phyloP scores from a whole-genome alignment of 352 stramenopile genomes.

The Globisporangium polare region DNA sequence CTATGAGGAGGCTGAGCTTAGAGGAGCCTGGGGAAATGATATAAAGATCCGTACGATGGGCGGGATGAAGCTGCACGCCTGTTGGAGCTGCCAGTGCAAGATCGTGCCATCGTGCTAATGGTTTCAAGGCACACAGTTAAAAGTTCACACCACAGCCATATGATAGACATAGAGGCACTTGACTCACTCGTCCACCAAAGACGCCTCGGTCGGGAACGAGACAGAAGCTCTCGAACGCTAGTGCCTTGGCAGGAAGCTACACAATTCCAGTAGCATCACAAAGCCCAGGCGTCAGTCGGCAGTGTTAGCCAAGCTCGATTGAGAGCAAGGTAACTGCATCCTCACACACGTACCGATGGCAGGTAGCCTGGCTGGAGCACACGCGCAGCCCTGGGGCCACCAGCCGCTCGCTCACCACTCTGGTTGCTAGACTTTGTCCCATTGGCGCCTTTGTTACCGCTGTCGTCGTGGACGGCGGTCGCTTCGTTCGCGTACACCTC shows the following conservation, averaged over 20 bases:
- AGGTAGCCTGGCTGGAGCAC: conserved; percentile 27
- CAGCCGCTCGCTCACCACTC: neutral
- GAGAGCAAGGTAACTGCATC: neutral
- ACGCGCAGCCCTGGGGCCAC: conserved; percentile 5
- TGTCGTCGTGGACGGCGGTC: neutral
- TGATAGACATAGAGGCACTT: neutral
- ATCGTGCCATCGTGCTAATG: conserved; percentile 59
- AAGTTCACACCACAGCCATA: neutral
- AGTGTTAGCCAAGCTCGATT: neutral
- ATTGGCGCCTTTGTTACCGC: neutral
- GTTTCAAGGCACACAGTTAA: neutral
- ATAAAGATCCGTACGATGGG: conserved; percentile 27
- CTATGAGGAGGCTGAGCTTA: neutral
- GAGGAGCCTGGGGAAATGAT: too few relatives aligned
- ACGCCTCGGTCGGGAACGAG: conserved; percentile 39
- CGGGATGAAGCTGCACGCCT: conserved; percentile 37
- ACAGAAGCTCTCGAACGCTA: conserved; percentile 44
- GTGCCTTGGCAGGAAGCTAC: conserved; percentile 29
- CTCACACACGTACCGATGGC: conserved; percentile 15
- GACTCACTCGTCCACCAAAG: conserved; percentile 52
- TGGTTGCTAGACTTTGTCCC: conserved; percentile 14
- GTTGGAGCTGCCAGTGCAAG: conserved; percentile 51
- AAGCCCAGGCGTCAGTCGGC: neutral
- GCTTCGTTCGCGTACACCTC: conserved; percentile 46
- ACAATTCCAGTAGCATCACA: neutral